Evolutionary conservation across 2,329 filamentous ascomycete species (phyloP), one percentile per base, ranked within the genome.

Genomic region (Septoria linicola): DNA sequence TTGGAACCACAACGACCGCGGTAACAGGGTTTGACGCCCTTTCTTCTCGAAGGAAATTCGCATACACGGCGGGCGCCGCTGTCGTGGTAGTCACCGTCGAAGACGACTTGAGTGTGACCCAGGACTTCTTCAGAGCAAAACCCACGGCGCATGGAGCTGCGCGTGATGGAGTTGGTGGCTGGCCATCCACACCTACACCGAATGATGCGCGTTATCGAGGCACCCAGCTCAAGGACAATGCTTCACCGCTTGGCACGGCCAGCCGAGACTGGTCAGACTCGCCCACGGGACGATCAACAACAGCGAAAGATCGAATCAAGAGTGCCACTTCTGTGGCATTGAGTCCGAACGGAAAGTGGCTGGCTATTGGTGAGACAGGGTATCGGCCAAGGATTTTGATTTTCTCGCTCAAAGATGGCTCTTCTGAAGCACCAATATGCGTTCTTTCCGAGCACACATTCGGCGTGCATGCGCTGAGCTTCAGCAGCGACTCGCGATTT

Each of bases 361-460:
- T 99, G 45, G 93, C 92, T 7, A 87, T 97, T 2, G 93, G 93
- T 63, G 93, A 99, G 55, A 95, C 91, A 3, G 93, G 93, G 17
- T 96, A 97, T 70, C 88, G 86, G 46, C 93, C 93, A 4, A 81
- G 93, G 46, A 89, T 99, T 17, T 77, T 97, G 51, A 85, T 99
- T 48, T 99, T 96, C 71, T 89, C 83, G 25, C 83, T 93, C 4
- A 81, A 76, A 3, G 72, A 87, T 62, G 90, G 95, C 64, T 80
- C 80, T 30, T 87, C 88, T 1, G 91, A 97, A 63, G 80, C 80
- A 1, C 93, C 93, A 2, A 76, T 96, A 5, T 88, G 90, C 2
- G 89, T 88, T 30, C 81, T 99, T 49, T 88, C 83, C 48, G 93
- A 99, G 66, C 93, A 99, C 70, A 85, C 83, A 1, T 95, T 89